Base-by-base conservation (phyloP, 2,329 filamentous ascomycete species). In the Venturia carpophila region DNA sequence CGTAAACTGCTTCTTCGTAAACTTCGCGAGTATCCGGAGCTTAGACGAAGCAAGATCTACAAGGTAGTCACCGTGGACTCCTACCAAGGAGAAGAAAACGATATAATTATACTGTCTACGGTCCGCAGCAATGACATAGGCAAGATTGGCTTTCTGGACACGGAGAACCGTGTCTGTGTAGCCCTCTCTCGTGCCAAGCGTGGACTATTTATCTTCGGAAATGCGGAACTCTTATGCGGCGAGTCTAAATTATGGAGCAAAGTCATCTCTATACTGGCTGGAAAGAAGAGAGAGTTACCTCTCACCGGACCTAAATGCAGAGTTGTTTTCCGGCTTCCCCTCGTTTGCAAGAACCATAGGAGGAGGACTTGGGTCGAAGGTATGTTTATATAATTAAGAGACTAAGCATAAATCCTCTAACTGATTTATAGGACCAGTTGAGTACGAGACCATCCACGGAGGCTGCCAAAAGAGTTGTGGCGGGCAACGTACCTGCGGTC, bases 21-120 rank as follows among this genome's bases (percentile, higher is more conserved):
- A 6, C 73, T 87, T 3, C 74, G 75, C 13, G 68, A 70, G 0
- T 56, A 75, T 39, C 27, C 39, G 9, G 13, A 52, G 10, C 39
- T 64, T 27, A 39, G 58, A 0, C 62, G 66, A 4, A 65, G 63
- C 27, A 42, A 78, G 65, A 73, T 75, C 66, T 71, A 83, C 69
- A 87, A 87, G 1, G 87, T 96, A 1, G 84, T 85, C 42, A 96
- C 92, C 0, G 90, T 97, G 0, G 92, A 96, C 71, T 90, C 89
- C 0, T 96, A 93, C 71, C 92, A 96, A 73, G 92, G 92, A 15
- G 91, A 96, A 70, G 91, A 96, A 72, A 96, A 96, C 67, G 89
- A 92, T 30, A 80, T 96, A 10, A 81, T 97, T 11, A 73, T 96
- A 1, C 78, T 96, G 0, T 96, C 92, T 0, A 78, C 96, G 0